These are phyloP conservation scores for Monilinia vaccinii-corymbosi DNA, from an alignment of 2,329 filamentous ascomycete species.

Conservation along the genomic window DNA sequence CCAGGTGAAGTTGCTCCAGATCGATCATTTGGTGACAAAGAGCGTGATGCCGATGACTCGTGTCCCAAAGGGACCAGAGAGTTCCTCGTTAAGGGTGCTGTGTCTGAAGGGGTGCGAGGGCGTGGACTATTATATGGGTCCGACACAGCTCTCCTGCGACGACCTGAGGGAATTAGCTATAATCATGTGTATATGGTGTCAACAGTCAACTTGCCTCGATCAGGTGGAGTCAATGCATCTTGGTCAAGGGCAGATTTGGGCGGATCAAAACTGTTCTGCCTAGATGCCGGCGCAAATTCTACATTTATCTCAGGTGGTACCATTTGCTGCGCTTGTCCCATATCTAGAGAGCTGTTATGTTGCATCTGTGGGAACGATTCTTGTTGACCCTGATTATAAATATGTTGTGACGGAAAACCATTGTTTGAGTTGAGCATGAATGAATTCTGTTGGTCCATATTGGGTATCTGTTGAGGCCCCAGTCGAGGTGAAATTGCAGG, in stretches of 20 bases:
- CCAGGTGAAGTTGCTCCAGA: conserved; percentile 37
- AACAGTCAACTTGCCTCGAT: conserved; percentile 43
- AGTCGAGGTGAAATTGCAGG: conserved; percentile 57
- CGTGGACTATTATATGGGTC: conserved; percentile 37
- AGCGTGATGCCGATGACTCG: conserved; percentile 35
- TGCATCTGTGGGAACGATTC: conserved; percentile 39
- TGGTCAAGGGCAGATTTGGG: conserved; percentile 55
- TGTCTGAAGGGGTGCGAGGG: conserved; percentile 38
- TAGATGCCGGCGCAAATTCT: conserved; percentile 72
- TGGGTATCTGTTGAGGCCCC: conserved; percentile 46
- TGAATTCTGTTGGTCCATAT: conserved; percentile 37
- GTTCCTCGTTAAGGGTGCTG: conserved; percentile 46
- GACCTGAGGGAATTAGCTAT: conserved; percentile 24
- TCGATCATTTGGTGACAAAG: conserved; percentile 51
- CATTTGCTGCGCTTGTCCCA: conserved; percentile 65
- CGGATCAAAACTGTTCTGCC: conserved; percentile 56
- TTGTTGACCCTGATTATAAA: conserved; percentile 41
- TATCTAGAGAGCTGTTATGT: conserved; percentile 44
- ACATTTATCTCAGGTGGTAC: conserved; percentile 92
- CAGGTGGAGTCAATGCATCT: conserved; percentile 77
- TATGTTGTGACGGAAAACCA: conserved; percentile 40
- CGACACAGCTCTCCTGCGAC: conserved; percentile 30
- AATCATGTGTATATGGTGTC: neutral
- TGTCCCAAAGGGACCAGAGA: conserved; percentile 38
- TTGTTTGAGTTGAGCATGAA: conserved; percentile 40